A percentile compares a stretch with the other conserved stretches of the same genome.
phyloP scores from a whole-genome alignment of 129 eudicot species.

The Rutidosis leptorrhynchoides region DNA sequence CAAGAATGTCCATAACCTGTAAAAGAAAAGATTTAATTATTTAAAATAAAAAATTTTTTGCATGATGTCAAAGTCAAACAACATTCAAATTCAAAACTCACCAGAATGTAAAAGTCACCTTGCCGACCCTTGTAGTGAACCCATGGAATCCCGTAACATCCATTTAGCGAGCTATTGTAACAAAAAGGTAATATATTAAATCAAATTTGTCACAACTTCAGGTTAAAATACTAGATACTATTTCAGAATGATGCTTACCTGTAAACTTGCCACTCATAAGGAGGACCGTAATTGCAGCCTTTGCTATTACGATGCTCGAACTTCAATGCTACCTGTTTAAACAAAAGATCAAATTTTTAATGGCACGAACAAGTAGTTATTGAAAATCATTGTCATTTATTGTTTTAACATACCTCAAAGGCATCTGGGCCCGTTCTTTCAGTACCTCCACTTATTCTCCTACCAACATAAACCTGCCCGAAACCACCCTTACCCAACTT shows the following conservation, averaged over 20 bases:
- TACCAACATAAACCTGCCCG: constrained; percentile 99
- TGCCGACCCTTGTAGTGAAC: constrained; percentile 98
- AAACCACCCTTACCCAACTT: constrained; percentile 99
- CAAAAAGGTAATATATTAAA: constrained; percentile 20
- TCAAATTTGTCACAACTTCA: constrained; percentile 11
- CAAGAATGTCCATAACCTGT: constrained; percentile 99
- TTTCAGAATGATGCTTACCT: constrained; percentile 48
- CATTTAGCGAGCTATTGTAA: constrained; percentile 62
- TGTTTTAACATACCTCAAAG: constrained; percentile 58
- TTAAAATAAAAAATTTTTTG: background rate
- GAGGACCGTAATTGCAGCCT: constrained; percentile 99
- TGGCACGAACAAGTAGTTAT: background rate
- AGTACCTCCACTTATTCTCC: constrained; percentile 75
- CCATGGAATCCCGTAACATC: constrained; percentile 91
- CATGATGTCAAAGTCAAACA: constrained; percentile 6
- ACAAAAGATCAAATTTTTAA: constrained; percentile 4
- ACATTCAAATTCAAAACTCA: constrained; percentile 36
- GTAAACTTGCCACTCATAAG: constrained; percentile 99
- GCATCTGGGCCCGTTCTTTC: constrained; percentile 95
- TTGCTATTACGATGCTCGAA: constrained; percentile 98
- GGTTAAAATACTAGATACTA: background rate
- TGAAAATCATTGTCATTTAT: constrained; percentile 3
- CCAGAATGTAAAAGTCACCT: constrained; percentile 97
- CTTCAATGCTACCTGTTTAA: constrained; percentile 77
- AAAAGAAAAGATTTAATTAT: constrained; percentile 14